Base-by-base conservation (phyloP, 169 alveolate species). In the Plasmodium knowlesi region DNA sequence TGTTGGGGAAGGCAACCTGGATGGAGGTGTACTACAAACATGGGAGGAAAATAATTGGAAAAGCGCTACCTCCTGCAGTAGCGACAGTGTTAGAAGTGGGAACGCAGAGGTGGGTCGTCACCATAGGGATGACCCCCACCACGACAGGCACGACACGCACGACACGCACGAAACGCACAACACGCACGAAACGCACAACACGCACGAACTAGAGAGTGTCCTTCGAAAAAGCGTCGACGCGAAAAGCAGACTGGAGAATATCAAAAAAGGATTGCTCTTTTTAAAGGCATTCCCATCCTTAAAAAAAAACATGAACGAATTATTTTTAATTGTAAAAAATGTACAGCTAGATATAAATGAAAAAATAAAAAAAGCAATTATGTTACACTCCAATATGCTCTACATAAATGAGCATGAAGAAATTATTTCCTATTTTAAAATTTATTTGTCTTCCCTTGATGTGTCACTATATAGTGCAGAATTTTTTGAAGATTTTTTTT, bases 361-460 rank as follows among this genome's bases (percentile, higher is more conserved):
- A 37, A 88, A 88, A 54, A 50, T 88, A 16, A 78, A 88, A 9
- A 88, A 78, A 28, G 82, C 71, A 14, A 34, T 43, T 19, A 46
- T 53, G 2, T 39, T 88, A 39, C 32, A 78, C 74, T 67, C 61
- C n/a, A 53, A 88, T 61, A 57, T 88, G 81, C 30, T 78, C 28
- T 88, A 88, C 82, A 88, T 88, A 5, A 88, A 78, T 54, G 94
- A 88, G 61, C 83, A 88, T 57, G 89, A 88, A 37, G 89, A 88
- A 22, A 88, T 88, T 37, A 79, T 88, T 41, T 22, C 79, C 2
- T 57, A 88, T 76, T 78, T 88, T 34, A 88, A 79, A 76, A 43
- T 39, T 3, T n/a, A 78, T 16, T 10, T 32, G 4, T n/a, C 83
- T 2, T 76, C 54, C 30, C 16, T 22, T 1, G 88, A 88, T 10